Evolutionary conservation across 371 early-diverging fungal species (phyloP), one percentile per base, ranked within the genome.

Genomic region (Nematocida ausubeli): DNA sequence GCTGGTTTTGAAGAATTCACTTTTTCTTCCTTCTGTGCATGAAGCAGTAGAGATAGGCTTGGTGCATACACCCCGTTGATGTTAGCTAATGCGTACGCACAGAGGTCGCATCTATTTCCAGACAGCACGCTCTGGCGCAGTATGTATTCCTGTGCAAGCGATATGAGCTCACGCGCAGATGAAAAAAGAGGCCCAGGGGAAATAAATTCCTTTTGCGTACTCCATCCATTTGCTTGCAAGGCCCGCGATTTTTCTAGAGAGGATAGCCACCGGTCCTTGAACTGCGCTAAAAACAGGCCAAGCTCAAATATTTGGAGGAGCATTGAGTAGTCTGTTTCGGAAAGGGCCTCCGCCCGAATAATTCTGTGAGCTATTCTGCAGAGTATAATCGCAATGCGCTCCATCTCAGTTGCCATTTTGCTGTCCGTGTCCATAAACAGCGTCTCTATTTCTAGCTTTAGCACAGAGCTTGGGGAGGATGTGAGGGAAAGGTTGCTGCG

Each of bases 281-380:
- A 75, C 78, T 75, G 78, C 26, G 28, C 63, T 34, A 75, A 34
- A 54, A 75, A 75, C 6, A 75, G 67, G 7, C 78, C 78, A 22
- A 75, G 49, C 78, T 75, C 78, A 64, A 75, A 75, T 50, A 75
- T 75, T 42, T 75, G 78, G 35, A 75, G 60, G 16, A 75, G 64
- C 12, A 54, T 39, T 22, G 30, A 26, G 32, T 75, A 34, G 16
- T 66, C 63, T 30, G 80, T 63, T 22, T 66, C 55, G 2, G 49
- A 32, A 14, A 40, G 32, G 9, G 35, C 0, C 16, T 75, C 66
- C 5, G 50, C 7, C n/a, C 54, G 50, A 5, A 75, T 66, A 32
- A 75, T 64, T 47, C 37, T 24, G 47, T 66, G 65, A 4, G 66
- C 78, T 66, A 75, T 75, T 66, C 63, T 49, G 78, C 78, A 75